Evolutionary conservation across 352 stramenopile genomes (phyloP), one percentile per base, ranked within the genome.

Genomic region (Phytophthora palmivora): DNA sequence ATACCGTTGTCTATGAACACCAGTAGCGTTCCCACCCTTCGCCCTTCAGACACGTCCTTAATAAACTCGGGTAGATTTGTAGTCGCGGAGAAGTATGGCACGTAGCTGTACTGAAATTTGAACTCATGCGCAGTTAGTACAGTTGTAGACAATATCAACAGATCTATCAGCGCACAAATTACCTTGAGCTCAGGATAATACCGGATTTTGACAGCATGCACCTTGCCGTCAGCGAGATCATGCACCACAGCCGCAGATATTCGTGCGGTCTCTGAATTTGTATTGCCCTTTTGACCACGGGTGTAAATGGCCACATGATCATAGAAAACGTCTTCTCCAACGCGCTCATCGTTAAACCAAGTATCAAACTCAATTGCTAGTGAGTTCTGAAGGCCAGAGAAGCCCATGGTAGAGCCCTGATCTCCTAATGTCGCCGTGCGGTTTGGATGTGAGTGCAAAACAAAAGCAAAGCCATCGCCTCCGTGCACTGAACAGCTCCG

Each of bases 331-430:
- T 89, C 82, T 10, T 66, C 42, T 21, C 41, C 58, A 4, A 55
- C 36, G 4, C 55, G 49, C 8, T 88, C 71, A 55, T 67, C 64
- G 63, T 96, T 87, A 67, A 87, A 92, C 88, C 90, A 90, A 42
- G 92, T 92, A 60, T 97, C 89, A 65, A 98, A 97, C 58, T 97
- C 90, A 18, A 98, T 78, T n/a, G 89, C 91, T 11, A 97, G 54
- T 15, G 85, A 91, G 53, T 96, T 97, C 9, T 63, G 41, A 22
- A 97, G 78, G 3, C 88, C 89, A 15, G 78, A 61, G 43, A 89
- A 97, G 6, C 89, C 91, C 58, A 97, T 69, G 9, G 87, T 55
- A 11, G 74, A 79, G 0, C 11, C 58, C 38, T 74, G 44, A 2
- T 50, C 39, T 1, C 84, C 89, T 8, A 97, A 54, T 3, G 91